Evolutionary conservation across 345 rosid genomes (phyloP).

Genomic region (Cardiospermum halicacabum): DNA sequence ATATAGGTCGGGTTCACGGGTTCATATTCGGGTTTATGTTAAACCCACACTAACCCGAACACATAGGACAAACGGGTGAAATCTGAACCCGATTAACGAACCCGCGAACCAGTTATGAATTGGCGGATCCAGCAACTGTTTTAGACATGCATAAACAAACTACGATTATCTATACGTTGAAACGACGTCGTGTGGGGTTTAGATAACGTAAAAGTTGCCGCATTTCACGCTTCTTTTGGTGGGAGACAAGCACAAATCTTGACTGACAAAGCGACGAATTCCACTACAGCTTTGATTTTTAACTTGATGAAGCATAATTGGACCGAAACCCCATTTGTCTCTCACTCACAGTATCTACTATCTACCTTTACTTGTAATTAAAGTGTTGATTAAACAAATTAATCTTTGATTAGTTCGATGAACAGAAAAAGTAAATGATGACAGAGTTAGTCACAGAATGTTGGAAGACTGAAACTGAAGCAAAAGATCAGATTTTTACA

Average conservation of each 20-base stretch:
- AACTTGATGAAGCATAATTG: constrained; percentile 1
- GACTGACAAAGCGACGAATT: background rate
- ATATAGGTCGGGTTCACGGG: too few species aligned
- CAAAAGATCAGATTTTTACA: constrained; percentile 29
- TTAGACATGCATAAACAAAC: too few species aligned
- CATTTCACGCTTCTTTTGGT: constrained; percentile 16
- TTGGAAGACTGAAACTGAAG: background rate
- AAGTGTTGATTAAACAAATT: constrained; percentile 3
- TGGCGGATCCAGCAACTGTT: too few species aligned
- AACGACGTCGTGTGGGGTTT: background rate
- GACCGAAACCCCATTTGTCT: constrained; percentile 7
- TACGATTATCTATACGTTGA: too few species aligned
- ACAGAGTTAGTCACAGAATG: background rate
- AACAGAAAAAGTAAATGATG: background rate
- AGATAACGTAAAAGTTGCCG: background rate
- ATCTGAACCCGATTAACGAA: too few species aligned
- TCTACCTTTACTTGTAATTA: constrained; percentile 33
- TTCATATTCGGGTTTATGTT: too few species aligned
- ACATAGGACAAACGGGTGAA: too few species aligned
- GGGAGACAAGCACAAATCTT: constrained; percentile 16
- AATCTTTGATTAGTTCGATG: background rate
- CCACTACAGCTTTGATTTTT: background rate
- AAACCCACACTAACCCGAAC: too few species aligned
- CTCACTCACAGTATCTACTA: background rate
- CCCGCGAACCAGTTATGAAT: too few species aligned